phyloP scores from a whole-genome alignment of 768 basidiomycete species.

The Calocybe cyanea region DNA sequence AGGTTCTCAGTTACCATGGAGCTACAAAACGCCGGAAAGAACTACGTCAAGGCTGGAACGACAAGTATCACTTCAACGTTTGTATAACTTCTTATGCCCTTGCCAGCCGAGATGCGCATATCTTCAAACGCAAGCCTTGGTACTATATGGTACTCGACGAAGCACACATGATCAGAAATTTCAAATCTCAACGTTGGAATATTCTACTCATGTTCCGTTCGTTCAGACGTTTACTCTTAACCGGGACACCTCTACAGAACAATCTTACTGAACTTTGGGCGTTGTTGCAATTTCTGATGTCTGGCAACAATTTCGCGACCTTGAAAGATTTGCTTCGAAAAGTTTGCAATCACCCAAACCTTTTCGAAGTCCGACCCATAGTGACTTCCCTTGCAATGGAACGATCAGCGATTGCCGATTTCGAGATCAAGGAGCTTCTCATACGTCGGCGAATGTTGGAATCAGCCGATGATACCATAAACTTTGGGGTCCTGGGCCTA shows the following conservation, averaged over 20 bases:
- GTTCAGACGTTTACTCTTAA: conserved; percentile 82
- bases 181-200: conserved; percentile 91
- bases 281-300: conserved; percentile 91
- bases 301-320: conserved; percentile 84
- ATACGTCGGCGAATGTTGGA: conserved; percentile 69
- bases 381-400: conserved; percentile 73
- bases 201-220: conserved; percentile 85
- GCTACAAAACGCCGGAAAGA: conserved; percentile 85
- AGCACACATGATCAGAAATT: conserved; percentile 98
- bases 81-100: conserved; percentile 94
- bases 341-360: conserved; percentile 91
- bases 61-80: conserved; percentile 87
- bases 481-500: conserved; percentile 64
- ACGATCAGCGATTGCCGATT: conserved; percentile 73
- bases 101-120: conserved; percentile 85
- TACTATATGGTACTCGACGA: conserved; percentile 96
- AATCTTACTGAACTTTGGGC: conserved; percentile 97
- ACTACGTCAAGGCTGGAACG: conserved; percentile 86
- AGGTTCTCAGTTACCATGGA: conserved; percentile 87
- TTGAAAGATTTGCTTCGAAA: conserved; percentile 94
- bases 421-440: conserved; percentile 85
- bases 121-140: conserved; percentile 91
- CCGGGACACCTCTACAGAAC: conserved; percentile 96
- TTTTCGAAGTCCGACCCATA: conserved; percentile 86
- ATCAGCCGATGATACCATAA: conserved; percentile 46